Percentiles rank a stretch among this genome's conserved stretches.
phyloP scores from a whole-genome alignment of 345 rosid species.

The Punica granatum region DNA sequence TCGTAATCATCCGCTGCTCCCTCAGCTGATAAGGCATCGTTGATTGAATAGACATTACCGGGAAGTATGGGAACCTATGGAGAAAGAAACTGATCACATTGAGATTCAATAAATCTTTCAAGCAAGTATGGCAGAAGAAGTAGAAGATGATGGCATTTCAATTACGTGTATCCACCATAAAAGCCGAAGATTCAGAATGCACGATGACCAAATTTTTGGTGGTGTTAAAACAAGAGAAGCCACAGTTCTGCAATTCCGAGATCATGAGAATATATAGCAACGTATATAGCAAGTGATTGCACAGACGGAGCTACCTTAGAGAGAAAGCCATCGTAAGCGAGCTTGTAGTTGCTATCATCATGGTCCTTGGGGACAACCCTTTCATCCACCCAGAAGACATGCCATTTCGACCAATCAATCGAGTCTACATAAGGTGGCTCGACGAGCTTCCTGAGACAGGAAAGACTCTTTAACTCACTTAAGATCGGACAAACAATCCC shows the following conservation, averaged over 20 bases:
- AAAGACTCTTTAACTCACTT: background rate
- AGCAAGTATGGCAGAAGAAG: background rate
- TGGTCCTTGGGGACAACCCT: conserved; percentile 90
- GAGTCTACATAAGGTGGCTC: conserved; percentile 51
- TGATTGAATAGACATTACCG: conserved; percentile 63
- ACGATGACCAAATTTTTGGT: background rate
- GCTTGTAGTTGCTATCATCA: conserved; percentile 80
- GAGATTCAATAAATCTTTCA: background rate
- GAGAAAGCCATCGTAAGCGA: conserved; percentile 63
- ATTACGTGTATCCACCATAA: background rate
- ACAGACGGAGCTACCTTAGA: conserved; percentile 41
- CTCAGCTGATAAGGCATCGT: conserved; percentile 62
- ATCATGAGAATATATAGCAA: background rate
- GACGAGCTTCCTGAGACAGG: conserved; percentile 50
- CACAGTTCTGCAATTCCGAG: background rate
- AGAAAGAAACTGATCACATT: background rate
- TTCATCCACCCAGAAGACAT: conserved; percentile 91
- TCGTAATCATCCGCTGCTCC: conserved; percentile 90
- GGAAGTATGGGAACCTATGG: conserved; percentile 55
- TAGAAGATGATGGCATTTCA: background rate
- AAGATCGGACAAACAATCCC: background rate
- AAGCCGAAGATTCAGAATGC: background rate
- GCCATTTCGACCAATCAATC: conserved; percentile 90
- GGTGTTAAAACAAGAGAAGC: background rate
- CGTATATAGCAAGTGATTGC: background rate